A percentile compares a stretch with the other conserved stretches of the same genome.
phyloP scores from a whole-genome alignment of 2,329 filamentous ascomycete genomes.

The Bretziella fagacearum region DNA sequence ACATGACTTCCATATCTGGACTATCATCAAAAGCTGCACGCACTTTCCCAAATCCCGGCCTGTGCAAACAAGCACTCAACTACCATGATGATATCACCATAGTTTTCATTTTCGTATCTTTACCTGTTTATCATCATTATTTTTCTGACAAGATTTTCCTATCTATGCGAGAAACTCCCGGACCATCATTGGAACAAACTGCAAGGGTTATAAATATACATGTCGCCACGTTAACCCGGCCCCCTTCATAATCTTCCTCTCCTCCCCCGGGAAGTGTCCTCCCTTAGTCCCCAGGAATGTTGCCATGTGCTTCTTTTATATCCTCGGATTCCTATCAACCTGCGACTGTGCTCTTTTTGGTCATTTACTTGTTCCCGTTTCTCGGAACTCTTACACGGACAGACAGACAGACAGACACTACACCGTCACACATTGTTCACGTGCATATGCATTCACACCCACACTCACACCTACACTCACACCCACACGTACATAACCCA shows the following conservation, averaged over 20 bases:
- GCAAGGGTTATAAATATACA: too few species aligned
- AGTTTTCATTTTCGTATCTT: background rate
- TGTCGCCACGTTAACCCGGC: background rate
- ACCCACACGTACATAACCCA: background rate
- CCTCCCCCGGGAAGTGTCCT: background rate
- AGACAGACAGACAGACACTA: too few species aligned
- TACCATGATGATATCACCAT: background rate
- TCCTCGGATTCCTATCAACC: background rate
- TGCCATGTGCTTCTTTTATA: constrained; percentile 1
- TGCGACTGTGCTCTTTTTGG: background rate
- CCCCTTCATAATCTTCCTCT: too few species aligned
- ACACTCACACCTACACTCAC: background rate
- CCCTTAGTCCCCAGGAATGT: too few species aligned
- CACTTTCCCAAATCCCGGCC: background rate
- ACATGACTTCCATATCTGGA: too few species aligned
- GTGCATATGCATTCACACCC: background rate
- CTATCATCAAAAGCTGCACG: too few species aligned
- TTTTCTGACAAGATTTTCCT: background rate
- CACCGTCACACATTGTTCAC: too few species aligned
- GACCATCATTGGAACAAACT: too few species aligned
- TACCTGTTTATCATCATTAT: background rate
- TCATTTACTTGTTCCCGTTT: too few species aligned
- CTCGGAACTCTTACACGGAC: too few species aligned
- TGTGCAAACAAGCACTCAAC: background rate
- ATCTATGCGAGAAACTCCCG: too few species aligned